Evolutionary conservation across 495 filamentous ascomycete genomes (phyloP).

Genomic region (Copromyces sp.): DNA sequence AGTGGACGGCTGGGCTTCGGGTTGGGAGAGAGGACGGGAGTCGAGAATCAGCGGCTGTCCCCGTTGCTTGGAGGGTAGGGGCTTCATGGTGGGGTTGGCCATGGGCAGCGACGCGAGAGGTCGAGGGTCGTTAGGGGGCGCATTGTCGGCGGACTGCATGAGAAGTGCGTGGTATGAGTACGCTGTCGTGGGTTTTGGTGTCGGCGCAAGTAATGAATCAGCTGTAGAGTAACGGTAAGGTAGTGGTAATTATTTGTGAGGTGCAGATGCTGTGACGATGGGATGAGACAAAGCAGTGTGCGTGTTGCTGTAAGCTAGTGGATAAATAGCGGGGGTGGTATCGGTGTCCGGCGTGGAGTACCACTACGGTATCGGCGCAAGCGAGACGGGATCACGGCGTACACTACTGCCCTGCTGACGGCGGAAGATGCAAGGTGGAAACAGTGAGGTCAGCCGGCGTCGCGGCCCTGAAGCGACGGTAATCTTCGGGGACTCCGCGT

Average conservation of each 20-base stretch:
- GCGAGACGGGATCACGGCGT: background rate
- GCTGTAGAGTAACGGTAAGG: background rate
- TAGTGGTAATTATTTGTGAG: background rate
- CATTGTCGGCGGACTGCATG: constrained; percentile 38
- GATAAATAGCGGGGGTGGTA: background rate
- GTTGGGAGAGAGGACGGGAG: constrained; percentile 24
- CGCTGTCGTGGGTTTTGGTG: background rate
- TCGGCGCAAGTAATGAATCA: constrained; percentile 1
- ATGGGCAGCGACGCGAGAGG: constrained; percentile 32
- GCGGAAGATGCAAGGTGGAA: background rate
- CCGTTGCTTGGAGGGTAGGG: constrained; percentile 18
- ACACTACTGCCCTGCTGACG: background rate
- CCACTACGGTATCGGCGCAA: background rate
- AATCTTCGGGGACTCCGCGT: background rate
- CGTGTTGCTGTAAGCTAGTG: background rate
- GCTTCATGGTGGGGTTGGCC: constrained; percentile 29
- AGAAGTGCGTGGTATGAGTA: constrained; percentile 1
- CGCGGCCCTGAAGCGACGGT: background rate
- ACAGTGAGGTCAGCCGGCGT: background rate
- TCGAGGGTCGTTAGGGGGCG: constrained; percentile 27
- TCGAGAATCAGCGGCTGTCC: constrained; percentile 25
- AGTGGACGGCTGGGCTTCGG: constrained; percentile 37
- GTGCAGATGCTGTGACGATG: background rate
- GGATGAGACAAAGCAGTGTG: background rate
- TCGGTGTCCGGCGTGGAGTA: background rate